These are phyloP conservation scores for Scytalidium lignicola DNA, from an alignment of 2,329 filamentous ascomycete species.

Conservation along the genomic window DNA sequence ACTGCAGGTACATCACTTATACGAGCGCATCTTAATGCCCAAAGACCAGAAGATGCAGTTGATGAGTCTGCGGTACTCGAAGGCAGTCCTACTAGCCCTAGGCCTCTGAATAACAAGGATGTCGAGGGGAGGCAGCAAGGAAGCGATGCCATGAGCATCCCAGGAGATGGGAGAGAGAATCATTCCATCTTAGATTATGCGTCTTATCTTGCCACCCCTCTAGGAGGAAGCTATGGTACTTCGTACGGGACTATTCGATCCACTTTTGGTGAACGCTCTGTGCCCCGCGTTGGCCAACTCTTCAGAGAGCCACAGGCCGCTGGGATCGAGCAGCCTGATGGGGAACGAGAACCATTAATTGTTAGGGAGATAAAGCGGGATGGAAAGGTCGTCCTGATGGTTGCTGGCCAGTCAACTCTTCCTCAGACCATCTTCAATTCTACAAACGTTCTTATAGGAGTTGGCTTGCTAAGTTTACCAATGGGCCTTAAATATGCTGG, in stretches of 20 bases:
- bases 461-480: conserved; percentile 83
- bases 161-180: conserved; percentile 29
- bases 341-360: conserved; percentile 69
- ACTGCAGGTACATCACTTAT: conserved; percentile 35
- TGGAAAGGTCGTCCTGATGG: conserved; percentile 75
- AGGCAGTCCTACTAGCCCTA: conserved; percentile 13
- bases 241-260: conserved; percentile 49
- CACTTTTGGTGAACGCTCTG: conserved; percentile 33
- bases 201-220: conserved; percentile 59
- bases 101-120: conserved; percentile 35
- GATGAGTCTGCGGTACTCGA: conserved; percentile 18
- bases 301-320: conserved; percentile 44
- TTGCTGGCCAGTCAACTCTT: conserved; percentile 90
- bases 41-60: conserved; percentile 22
- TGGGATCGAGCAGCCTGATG: conserved; percentile 42
- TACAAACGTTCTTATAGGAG: conserved; percentile 74
- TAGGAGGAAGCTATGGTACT: conserved; percentile 67
- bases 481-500: conserved; percentile 83
- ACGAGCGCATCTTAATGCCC: conserved; percentile 46
- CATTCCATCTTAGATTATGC: conserved; percentile 52
- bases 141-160: conserved; percentile 18
- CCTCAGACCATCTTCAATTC: conserved; percentile 97
- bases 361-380: conserved; percentile 87
- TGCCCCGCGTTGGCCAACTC: conserved; percentile 45
- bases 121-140: conserved; percentile 13